Percentiles rank a stretch among this genome's conserved stretches.
Conservation (phyloP, 1,284 basidiomycete genomes). For the Ceratobasidium sp. region DNA sequence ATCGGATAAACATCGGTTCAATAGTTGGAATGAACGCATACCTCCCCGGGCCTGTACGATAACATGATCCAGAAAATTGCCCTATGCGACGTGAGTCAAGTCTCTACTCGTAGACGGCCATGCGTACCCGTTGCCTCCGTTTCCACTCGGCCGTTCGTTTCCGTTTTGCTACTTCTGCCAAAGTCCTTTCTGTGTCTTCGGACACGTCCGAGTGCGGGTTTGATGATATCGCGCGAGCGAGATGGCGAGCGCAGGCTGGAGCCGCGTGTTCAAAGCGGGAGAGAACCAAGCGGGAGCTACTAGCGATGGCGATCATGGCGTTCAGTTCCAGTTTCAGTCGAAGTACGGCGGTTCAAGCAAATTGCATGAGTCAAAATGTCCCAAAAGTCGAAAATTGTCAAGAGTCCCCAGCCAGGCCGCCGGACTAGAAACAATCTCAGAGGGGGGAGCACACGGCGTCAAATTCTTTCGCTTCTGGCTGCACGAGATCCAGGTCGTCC, state of each 20-base stretch:
- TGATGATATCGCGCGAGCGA: conserved; percentile 5
- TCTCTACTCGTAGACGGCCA: not conserved
- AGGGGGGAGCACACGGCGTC: too few relatives aligned
- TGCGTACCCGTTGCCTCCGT: conserved; percentile 73
- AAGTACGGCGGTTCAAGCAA: not conserved
- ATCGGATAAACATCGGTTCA: conserved; percentile 44
- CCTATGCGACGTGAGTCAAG: conserved; percentile 16
- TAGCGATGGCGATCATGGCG: not conserved
- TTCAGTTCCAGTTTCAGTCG: not conserved
- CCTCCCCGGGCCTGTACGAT: conserved; percentile 81
- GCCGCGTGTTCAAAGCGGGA: not conserved
- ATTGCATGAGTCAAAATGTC: not conserved
- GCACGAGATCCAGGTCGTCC: too few relatives aligned
- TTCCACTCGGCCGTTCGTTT: conserved; percentile 76
- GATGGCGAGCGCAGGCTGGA: not conserved
- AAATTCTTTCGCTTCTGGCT: too few relatives aligned
- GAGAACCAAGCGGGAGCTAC: not conserved
- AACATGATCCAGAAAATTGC: conserved; percentile 52
- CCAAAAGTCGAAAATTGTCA: not conserved
- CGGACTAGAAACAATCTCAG: too few relatives aligned
- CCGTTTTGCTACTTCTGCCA: conserved; percentile 15
- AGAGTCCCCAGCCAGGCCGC: too few relatives aligned
- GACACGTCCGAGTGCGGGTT: conserved; percentile 24
- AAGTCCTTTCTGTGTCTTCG: conserved; percentile 10
- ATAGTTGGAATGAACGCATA: conserved; percentile 53